phyloP scores from a whole-genome alignment of 345 rosid genomes.

The Citrus mangshanensis region DNA sequence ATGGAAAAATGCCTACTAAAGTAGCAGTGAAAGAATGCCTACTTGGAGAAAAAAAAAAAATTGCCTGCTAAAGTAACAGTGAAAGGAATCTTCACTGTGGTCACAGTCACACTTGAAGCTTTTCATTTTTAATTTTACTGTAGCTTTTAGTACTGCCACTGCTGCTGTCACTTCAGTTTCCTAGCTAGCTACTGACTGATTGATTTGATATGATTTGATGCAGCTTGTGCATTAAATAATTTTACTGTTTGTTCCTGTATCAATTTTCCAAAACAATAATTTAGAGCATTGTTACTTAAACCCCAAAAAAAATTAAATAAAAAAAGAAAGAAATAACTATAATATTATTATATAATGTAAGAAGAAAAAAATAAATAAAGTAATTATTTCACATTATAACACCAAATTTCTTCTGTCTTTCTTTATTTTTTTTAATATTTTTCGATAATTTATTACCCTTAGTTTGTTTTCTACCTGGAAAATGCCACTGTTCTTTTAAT shows the following conservation, averaged over 20 bases:
- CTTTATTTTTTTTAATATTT: not conserved
- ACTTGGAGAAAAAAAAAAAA: slow-evolving; percentile 11
- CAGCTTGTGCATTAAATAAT: not conserved
- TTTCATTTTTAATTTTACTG: not conserved
- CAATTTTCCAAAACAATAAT: not conserved
- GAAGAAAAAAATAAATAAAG: too few relatives aligned
- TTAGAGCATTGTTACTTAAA: too few relatives aligned
- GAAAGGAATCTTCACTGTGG: slow-evolving; percentile 34
- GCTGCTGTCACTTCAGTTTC: slow-evolving; percentile 3
- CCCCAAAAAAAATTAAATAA: too few relatives aligned
- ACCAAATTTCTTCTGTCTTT: too few relatives aligned
- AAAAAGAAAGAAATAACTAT: too few relatives aligned
- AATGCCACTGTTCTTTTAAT: too few relatives aligned
- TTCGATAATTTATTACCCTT: not conserved
- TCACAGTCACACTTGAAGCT: not conserved
- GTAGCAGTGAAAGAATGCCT: slow-evolving; percentile 36
- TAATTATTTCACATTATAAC: too few relatives aligned
- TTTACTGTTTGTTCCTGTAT: not conserved
- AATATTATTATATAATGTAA: too few relatives aligned
- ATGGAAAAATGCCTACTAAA: slow-evolving; percentile 51
- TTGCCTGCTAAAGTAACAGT: slow-evolving; percentile 33
- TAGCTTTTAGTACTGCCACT: not conserved
- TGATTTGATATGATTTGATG: not conserved
- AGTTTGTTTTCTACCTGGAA: not conserved
- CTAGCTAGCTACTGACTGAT: not conserved